Conservation (phyloP, 1,139 yeast species). For the Pichia sp. region DNA sequence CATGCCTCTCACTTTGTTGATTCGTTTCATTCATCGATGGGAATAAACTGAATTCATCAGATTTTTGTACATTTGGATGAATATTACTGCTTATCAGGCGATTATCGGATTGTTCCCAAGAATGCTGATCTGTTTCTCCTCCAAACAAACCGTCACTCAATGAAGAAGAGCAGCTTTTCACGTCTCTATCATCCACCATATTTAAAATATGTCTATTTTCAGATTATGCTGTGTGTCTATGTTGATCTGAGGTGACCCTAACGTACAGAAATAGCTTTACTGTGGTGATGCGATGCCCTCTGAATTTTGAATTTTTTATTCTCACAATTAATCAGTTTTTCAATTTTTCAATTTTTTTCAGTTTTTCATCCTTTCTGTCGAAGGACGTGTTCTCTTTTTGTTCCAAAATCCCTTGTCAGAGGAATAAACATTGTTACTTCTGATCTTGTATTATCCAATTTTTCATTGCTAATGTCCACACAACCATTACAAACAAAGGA, state of each 20-base stretch:
- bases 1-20: background rate
- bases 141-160: background rate
- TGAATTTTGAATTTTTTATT: background rate
- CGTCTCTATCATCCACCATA: background rate
- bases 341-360: background rate
- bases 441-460: background rate
- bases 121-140: background rate
- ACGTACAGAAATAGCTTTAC: no score
- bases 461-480: background rate
- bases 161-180: background rate
- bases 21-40: background rate
- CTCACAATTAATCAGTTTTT: no score
- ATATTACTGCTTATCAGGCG: background rate
- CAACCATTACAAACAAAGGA: slow-evolving; percentile 13
- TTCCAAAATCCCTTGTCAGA: background rate
- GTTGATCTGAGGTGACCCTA: no score
- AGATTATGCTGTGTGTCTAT: no score
- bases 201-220: background rate
- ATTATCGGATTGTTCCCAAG: background rate
- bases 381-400: background rate
- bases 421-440: background rate
- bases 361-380: background rate
- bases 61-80: background rate
- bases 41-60: slow-evolving; percentile 1
- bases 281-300: no score